Evolutionary conservation across 73 alveolate species (phyloP), one percentile per base, ranked within the genome.

Genomic region (Breviolum minutum): DNA sequence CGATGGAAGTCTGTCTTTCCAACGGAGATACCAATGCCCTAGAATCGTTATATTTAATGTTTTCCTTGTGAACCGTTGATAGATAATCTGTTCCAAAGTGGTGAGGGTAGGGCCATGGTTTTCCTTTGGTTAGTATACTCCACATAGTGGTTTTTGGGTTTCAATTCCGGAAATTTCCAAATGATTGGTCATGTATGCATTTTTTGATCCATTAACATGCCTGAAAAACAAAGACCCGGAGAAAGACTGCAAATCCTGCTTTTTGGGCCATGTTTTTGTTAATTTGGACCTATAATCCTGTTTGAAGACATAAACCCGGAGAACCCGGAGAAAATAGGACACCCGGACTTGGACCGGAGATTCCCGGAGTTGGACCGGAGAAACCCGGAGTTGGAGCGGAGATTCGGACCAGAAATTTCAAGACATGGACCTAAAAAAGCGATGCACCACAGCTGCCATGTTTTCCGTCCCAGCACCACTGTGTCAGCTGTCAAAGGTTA

Each of bases 1-100:
- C 83, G 83, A 9, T 73, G 83, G 83, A 73, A 73, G 26, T 16
- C 83, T 14, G 83, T 73, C 83, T 73, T 73, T 5, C 83, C 83
- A 32, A 73, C 32, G 40, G 54, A 24, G 2, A 73, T 73, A 17
- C 77, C 77, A 14, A 68, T 68, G 17, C n/a, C 17, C n/a, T 68
- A 68, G 77, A 22, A 22, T 2, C 6, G 77, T 22, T 68, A 1
- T 2, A 17, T 2, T 17, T 2, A 68, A 68, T 40, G 54, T 40
- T 0, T 40, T 40, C 54, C 54, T 3, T 40, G 54, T 40, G 5
- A 40, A 40, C 54, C 54, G n/a, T n/a, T n/a, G 3, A 40, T 2
- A 3, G 54, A 0, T 40, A 3, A 40, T 40, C 3, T 40, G 5
- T 40, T 40, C 54, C 54, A 40, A 40, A 40, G 54, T 40, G 0